phyloP scores from a whole-genome alignment of 257 asterid species.

The Lycium barbarum region DNA sequence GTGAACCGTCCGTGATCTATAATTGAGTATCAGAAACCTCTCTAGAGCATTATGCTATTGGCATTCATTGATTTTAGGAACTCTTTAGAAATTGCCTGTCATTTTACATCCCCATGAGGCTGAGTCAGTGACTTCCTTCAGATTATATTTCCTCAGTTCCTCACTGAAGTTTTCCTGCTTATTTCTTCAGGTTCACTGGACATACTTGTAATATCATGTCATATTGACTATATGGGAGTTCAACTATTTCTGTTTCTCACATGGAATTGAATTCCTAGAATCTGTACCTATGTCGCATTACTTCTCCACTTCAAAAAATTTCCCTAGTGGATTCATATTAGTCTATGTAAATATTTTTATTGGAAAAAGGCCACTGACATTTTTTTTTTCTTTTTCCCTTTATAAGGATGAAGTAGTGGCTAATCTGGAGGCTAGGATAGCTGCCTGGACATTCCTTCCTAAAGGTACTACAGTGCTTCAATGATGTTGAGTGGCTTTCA shows the following conservation, averaged over 20 bases:
- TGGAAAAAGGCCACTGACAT: not conserved
- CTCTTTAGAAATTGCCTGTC: not conserved
- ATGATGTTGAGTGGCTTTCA: constrained; percentile 1
- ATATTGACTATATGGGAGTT: not conserved
- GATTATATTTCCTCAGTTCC: not conserved
- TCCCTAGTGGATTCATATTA: not conserved
- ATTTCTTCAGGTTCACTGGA: not conserved
- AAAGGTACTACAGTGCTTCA: constrained; percentile 53
- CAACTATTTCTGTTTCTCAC: not conserved
- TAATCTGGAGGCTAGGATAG: constrained; percentile 70
- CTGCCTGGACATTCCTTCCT: constrained; percentile 97
- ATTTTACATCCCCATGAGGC: not conserved
- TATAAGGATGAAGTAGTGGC: constrained; percentile 75
- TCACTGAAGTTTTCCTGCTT: constrained; percentile 11
- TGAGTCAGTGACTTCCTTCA: not conserved
- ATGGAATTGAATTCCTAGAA: not conserved
- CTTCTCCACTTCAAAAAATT: not conserved
- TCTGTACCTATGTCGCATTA: not conserved
- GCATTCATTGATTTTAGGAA: not conserved
- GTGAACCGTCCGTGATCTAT: not conserved
- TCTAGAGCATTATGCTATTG: not conserved
- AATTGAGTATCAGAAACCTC: not conserved
- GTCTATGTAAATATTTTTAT: not conserved
- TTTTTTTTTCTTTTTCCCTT: not conserved
- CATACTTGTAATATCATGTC: not conserved